Evolutionary conservation across 306 rosid species (phyloP).

Genomic region (Lathyrus oleraceus): DNA sequence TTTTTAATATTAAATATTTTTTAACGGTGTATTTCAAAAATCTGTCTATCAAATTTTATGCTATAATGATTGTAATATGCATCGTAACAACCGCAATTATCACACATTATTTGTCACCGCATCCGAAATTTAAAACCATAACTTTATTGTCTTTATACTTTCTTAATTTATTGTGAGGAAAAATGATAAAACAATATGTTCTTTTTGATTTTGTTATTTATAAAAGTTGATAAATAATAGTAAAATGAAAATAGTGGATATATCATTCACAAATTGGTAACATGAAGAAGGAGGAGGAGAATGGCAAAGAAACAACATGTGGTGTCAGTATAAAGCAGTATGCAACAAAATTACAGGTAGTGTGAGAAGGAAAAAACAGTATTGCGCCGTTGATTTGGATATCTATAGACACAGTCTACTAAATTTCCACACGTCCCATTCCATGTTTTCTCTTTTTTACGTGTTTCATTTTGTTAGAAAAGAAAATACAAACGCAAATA

Average conservation of each 20-base stretch:
- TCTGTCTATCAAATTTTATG: too few relatives aligned
- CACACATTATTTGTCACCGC: too few relatives aligned
- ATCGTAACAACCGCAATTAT: too few relatives aligned
- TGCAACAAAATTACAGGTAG: not conserved
- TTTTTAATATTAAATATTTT: too few relatives aligned
- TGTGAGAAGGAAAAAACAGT: not conserved
- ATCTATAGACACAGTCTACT: not conserved
- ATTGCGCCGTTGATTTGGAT: not conserved
- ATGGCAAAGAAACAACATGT: not conserved
- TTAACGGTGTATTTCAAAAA: too few relatives aligned
- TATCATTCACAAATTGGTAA: not conserved
- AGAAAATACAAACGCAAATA: too few relatives aligned
- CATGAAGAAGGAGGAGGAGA: not conserved
- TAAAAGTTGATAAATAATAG: not conserved
- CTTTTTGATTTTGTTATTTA: not conserved
- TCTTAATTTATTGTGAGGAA: not conserved
- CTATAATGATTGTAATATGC: too few relatives aligned
- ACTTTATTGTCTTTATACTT: not conserved
- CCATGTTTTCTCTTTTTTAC: not conserved
- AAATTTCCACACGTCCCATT: not conserved
- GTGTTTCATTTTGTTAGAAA: too few relatives aligned
- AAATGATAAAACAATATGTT: not conserved
- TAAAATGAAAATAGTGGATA: not conserved
- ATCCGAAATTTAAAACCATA: too few relatives aligned
- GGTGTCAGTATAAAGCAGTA: not conserved